These are phyloP conservation scores for Akanthomyces uredinophilus DNA, from an alignment of 2,329 filamentous ascomycete genomes.

Conservation along the genomic window DNA sequence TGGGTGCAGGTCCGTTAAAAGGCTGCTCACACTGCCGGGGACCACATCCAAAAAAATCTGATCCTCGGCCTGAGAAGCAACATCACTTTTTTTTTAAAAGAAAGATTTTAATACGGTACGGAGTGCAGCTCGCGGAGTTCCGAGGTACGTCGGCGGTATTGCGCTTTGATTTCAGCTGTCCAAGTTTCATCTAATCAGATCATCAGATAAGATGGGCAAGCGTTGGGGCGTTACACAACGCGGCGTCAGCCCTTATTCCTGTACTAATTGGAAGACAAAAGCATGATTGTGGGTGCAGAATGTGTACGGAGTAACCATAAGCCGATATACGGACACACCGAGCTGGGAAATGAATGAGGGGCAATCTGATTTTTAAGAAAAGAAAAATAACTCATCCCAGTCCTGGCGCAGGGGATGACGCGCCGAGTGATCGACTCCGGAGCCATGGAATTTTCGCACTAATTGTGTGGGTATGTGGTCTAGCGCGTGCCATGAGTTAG, in stretches of 20 bases:
- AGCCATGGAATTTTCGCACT: background rate
- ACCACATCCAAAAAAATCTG: background rate
- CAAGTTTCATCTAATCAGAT: constrained; percentile 37
- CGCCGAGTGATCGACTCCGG: constrained; percentile 1
- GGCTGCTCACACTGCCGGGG: background rate
- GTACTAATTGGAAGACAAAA: background rate
- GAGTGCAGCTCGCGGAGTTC: background rate
- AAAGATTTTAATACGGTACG: background rate
- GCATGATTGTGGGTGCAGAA: background rate
- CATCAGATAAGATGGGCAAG: constrained; percentile 38
- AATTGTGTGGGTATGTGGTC: background rate
- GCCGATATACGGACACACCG: background rate
- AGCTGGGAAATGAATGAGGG: background rate
- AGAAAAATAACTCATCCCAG: constrained; percentile 3
- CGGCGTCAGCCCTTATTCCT: background rate
- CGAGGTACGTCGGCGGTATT: constrained; percentile 13
- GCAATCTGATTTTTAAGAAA: no score
- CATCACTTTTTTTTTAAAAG: background rate
- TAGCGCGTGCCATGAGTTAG: background rate
- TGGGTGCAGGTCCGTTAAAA: background rate
- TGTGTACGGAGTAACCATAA: background rate
- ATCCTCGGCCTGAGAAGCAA: background rate
- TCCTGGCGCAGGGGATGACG: background rate
- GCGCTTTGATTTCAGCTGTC: background rate
- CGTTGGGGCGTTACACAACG: background rate